Evolutionary conservation across 768 basidiomycete genomes (phyloP).

Genomic region (Phylloporus sp.): DNA sequence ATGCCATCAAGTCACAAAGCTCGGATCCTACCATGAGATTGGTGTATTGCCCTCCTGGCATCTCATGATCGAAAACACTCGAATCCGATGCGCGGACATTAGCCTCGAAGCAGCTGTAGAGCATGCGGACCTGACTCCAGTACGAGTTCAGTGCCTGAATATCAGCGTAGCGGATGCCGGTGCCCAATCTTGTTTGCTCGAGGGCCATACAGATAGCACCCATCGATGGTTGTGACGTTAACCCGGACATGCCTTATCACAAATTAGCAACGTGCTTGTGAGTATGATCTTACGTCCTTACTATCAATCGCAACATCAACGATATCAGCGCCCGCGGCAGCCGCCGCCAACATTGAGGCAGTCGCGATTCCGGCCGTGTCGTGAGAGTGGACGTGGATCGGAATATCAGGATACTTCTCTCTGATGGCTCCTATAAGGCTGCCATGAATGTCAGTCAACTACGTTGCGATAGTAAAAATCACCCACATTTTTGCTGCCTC

Average conservation of each 20-base stretch:
- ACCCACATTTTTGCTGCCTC: slow-evolving; percentile 85
- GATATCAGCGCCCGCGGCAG: slow-evolving; percentile 96
- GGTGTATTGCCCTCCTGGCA: slow-evolving; percentile 97
- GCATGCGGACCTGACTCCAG: slow-evolving; percentile 95
- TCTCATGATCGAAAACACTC: slow-evolving; percentile 97
- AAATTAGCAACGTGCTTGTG: slow-evolving; percentile 9
- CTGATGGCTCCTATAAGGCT: slow-evolving; percentile 94
- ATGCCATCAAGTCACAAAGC: slow-evolving; percentile 13
- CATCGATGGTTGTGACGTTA: slow-evolving; percentile 99
- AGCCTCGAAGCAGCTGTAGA: slow-evolving; percentile 97
- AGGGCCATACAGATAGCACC: slow-evolving; percentile 93
- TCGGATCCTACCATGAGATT: slow-evolving; percentile 75
- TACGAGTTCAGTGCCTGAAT: slow-evolving; percentile 97
- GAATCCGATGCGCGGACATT: slow-evolving; percentile 97
- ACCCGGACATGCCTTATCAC: slow-evolving; percentile 86
- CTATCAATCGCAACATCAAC: slow-evolving; percentile 99
- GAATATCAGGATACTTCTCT: slow-evolving; percentile 93
- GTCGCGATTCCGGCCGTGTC: slow-evolving; percentile 98
- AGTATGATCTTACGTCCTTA: slow-evolving; percentile 37
- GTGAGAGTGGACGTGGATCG: slow-evolving; percentile 99
- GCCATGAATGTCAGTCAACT: slow-evolving; percentile 3
- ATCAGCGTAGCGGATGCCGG: slow-evolving; percentile 95
- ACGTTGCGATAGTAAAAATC: not conserved
- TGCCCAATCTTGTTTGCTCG: slow-evolving; percentile 90
- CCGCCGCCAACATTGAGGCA: slow-evolving; percentile 95